These are phyloP conservation scores for Lentinula novae-zelandiae DNA, from an alignment of 1,284 basidiomycete genomes.

Conservation along the genomic window DNA sequence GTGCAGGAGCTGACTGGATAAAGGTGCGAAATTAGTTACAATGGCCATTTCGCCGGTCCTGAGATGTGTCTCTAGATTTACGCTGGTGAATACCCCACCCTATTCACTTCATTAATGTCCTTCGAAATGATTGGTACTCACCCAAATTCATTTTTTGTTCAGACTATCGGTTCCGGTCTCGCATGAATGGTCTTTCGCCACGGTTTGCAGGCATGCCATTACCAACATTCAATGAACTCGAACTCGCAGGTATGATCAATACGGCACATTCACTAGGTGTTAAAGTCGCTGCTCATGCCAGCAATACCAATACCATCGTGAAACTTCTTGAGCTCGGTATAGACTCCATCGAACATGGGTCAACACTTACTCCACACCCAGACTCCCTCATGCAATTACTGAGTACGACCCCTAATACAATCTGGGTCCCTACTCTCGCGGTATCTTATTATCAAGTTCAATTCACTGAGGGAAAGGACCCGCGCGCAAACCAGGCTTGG, in stretches of 20 bases:
- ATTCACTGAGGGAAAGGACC: conserved; percentile 14
- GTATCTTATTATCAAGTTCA: conserved; percentile 36
- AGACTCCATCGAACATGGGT: conserved; percentile 51
- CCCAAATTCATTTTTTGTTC: background rate
- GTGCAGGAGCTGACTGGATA: conserved; percentile 67
- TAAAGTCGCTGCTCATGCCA: conserved; percentile 60
- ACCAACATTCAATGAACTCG: conserved; percentile 42
- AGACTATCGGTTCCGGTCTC: conserved; percentile 53
- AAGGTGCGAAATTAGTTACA: conserved; percentile 32
- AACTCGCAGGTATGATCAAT: conserved; percentile 48
- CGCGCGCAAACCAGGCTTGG: conserved; percentile 31
- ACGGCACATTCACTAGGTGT: conserved; percentile 50
- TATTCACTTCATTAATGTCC: conserved; percentile 10
- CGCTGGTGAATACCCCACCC: conserved; percentile 32
- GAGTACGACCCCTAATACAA: conserved; percentile 27
- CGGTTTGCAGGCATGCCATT: conserved; percentile 27
- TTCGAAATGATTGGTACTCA: background rate
- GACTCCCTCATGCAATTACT: conserved; percentile 16
- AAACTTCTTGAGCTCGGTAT: conserved; percentile 34
- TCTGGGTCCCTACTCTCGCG: conserved; percentile 61
- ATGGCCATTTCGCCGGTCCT: background rate
- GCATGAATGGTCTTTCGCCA: conserved; percentile 37
- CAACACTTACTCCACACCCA: background rate
- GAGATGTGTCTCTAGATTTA: conserved; percentile 36
- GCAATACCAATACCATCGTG: conserved; percentile 34